Evolutionary conservation across 768 basidiomycete species (phyloP), one percentile per base, ranked within the genome.

Genomic region (Tulasnella calospora): DNA sequence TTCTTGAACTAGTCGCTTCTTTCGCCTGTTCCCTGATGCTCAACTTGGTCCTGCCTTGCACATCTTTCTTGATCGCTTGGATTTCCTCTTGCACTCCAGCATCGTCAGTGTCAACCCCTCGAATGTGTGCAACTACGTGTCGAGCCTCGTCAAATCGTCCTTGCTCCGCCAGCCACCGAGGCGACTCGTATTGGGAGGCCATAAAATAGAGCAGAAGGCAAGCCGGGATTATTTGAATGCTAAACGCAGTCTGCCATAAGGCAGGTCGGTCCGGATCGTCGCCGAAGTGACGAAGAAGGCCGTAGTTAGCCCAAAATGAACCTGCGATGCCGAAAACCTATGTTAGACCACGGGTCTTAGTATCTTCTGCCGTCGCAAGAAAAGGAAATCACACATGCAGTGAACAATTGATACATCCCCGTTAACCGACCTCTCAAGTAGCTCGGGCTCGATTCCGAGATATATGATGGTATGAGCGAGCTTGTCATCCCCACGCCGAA

Each of bases 161-260:
- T 44, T 90, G 88, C 23, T 90, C 91, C 0, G 91, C 91, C 12
- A 94, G 87, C 89, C 89, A 93, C 74, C 92, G 89, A 4, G 92
- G 92, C 0, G 92, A 94, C 83, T 94, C 93, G 88, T 88, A 88
- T 78, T 89, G 87, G 74, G 86, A 86, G 9, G 85, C 71, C 86
- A 89, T 88, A 7, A 84, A 81, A 41, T 86, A 76, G 9, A 87
- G 81, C 80, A 90, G 87, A 0, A 90, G 79, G n/a, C 88, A 92
- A 0, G 90, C 91, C 7, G 90, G 93, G 12, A 94, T 89, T 27
- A 94, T 87, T 81, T 94, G 92, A 80, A 93, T 85, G n/a, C 89
- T 92, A 80, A 93, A 92, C 0, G 92, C 91, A 76, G 93, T 89
- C 73, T 89, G 86, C 92, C 92, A 93, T 74, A 88, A 88, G 36